phyloP scores from a whole-genome alignment of 768 basidiomycete species.

The Boletus vermiculosoides region DNA sequence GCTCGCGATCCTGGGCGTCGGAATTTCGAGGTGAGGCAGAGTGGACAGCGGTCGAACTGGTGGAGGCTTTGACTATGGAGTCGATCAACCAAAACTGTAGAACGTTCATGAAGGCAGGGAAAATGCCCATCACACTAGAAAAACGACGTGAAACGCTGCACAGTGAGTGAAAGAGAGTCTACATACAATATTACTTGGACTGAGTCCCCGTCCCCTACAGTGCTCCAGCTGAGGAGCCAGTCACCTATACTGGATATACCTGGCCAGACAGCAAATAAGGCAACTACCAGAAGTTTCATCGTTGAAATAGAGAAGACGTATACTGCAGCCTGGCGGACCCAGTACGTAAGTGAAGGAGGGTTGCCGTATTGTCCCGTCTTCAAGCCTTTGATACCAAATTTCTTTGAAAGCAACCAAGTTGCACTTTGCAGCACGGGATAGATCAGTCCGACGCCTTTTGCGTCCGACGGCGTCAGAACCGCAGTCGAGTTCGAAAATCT shows the following conservation, averaged over 20 bases:
- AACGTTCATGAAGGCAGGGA: constrained; percentile 86
- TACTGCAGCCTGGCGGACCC: constrained; percentile 74
- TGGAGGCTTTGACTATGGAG: constrained; percentile 81
- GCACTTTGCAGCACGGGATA: constrained; percentile 67
- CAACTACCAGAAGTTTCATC: constrained; percentile 92
- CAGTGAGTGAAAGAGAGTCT: background rate
- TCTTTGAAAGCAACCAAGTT: constrained; percentile 64
- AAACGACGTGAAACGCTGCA: constrained; percentile 8
- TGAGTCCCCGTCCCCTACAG: constrained; percentile 56
- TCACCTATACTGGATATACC: constrained; percentile 74
- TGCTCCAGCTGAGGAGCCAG: constrained; percentile 82
- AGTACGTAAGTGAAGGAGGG: constrained; percentile 72
- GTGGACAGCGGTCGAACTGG: constrained; percentile 38
- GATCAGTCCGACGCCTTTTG: constrained; percentile 73
- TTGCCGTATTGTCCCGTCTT: constrained; percentile 86
- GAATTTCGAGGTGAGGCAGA: constrained; percentile 38
- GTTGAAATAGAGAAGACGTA: constrained; percentile 78
- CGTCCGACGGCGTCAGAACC: constrained; percentile 7
- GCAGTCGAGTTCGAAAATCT: background rate
- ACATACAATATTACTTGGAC: constrained; percentile 81
- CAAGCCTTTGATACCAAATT: constrained; percentile 68
- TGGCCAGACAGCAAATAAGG: constrained; percentile 68
- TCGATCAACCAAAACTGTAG: constrained; percentile 96
- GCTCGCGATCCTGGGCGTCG: constrained; percentile 51
- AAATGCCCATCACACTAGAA: constrained; percentile 81